Conservation (phyloP, 2,329 filamentous ascomycete species). For the Ophiocordyceps australis region DNA sequence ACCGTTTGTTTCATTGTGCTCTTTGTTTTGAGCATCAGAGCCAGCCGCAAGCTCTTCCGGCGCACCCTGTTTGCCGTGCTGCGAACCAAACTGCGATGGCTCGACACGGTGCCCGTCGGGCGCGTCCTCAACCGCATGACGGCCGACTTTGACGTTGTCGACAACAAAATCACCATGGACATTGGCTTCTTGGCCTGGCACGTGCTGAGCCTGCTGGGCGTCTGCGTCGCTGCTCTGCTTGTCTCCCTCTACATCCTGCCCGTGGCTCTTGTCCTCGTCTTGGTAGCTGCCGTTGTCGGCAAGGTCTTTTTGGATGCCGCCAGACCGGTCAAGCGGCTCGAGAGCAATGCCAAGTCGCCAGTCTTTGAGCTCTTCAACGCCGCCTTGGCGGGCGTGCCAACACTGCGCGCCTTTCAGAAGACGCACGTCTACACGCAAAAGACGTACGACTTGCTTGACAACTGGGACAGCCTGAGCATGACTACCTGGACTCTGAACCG, state of each 20-base stretch:
- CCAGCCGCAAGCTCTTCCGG: conserved; percentile 51
- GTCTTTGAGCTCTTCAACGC: conserved; percentile 68
- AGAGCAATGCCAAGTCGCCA: conserved; percentile 60
- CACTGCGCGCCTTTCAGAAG: conserved; percentile 61
- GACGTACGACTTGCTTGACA: conserved; percentile 54
- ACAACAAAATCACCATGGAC: conserved; percentile 46
- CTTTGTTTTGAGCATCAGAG: conserved; percentile 46
- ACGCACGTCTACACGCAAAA: conserved; percentile 43
- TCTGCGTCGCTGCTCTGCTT: conserved; percentile 48
- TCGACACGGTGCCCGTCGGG: conserved; percentile 64
- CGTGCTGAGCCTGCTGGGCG: conserved; percentile 42
- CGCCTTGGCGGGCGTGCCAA: conserved; percentile 52
- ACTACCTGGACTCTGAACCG: conserved; percentile 57
- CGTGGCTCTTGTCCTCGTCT: conserved; percentile 38
- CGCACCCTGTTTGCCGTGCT: conserved; percentile 49
- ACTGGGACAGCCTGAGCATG: conserved; percentile 46
- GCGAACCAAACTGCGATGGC: conserved; percentile 57
- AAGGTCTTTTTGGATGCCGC: conserved; percentile 49
- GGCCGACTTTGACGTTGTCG: conserved; percentile 57
- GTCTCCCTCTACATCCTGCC: conserved; percentile 50
- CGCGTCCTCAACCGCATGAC: conserved; percentile 65
- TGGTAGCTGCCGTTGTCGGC: conserved; percentile 38
- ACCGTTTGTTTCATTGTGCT: conserved; percentile 45
- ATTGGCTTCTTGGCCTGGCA: conserved; percentile 41
- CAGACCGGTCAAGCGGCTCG: conserved; percentile 58